Evolutionary conservation across 176 grass and related monocot genomes (phyloP), one percentile per base, ranked within the genome.

Genomic region (Themeda triandra): DNA sequence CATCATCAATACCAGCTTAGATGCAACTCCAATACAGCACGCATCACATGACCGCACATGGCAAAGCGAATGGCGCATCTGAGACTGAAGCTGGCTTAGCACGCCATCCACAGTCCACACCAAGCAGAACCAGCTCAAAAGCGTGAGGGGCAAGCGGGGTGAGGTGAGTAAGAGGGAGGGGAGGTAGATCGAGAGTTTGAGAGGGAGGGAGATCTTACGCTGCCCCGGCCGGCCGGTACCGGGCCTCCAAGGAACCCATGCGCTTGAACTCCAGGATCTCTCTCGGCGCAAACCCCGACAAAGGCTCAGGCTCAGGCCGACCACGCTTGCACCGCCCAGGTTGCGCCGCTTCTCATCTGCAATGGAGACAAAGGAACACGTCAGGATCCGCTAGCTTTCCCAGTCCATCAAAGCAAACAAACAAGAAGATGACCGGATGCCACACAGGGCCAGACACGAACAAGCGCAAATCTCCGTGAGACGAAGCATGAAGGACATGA

Each of bases 191-290:
- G 76, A 44, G 67, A 42, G 41, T 44, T 3, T 23, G 80, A 13
- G 5, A 73, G 51, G 13, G 84, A 81, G 33, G 9, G 81, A 81
- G 70, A 81, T 91, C 85, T 87, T 87, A 91, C 89, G 71, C 40
- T 71, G 89, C 76, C 84, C 81, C 89, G 85, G 81, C 81, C 49
- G 85, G 85, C 85, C 89, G 44, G 85, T 91, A 87, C 89, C 89
- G 89, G 76, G 89, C 77, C 85, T 91, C 89, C 89, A 91, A 36
- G 54, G 89, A 84, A 71, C 89, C 85, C 89, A 91, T 91, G 25
- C 36, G 53, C 51, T 13, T 59, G 53, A 86, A 4, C 51, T 64
- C 19, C 69, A 30, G 69, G 62, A 69, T 79, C 18, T 13, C 79
- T 63, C 29, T 53, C 17, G 15, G 66, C 0, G 13, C 0, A 23